A percentile compares a stretch with the other conserved stretches of the same genome.
These are phyloP conservation scores for Hemisphaericaspora lyxosophila DNA, from an alignment of 1,139 yeast species.

Conservation along the genomic window DNA sequence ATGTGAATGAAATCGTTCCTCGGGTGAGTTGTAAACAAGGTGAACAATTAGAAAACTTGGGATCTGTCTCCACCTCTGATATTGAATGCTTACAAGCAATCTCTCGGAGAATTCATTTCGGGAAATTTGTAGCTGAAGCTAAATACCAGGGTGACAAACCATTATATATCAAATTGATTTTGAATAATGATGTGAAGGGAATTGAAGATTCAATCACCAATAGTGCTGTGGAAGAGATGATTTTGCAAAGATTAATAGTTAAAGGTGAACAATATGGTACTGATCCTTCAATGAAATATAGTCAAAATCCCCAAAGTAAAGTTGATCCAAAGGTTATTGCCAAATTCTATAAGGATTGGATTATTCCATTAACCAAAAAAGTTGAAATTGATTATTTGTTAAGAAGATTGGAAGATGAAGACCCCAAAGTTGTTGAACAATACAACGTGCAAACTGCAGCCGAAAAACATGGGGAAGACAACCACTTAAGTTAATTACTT, in stretches of 20 bases:
- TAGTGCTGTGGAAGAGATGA: conserved; percentile 79
- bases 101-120: conserved; percentile 94
- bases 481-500: too few species aligned
- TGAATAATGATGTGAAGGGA: conserved; percentile 64
- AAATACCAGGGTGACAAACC: conserved; percentile 74
- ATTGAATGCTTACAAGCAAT: conserved; percentile 84
- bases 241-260: conserved; percentile 69
- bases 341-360: conserved; percentile 77
- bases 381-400: conserved; percentile 91
- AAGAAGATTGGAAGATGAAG: conserved; percentile 72
- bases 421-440: conserved; percentile 13
- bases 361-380: conserved; percentile 90
- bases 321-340: conserved; percentile 82
- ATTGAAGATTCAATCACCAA: conserved; percentile 84
- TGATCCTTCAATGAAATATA: conserved; percentile 76
- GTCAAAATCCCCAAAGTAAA: conserved; percentile 70
- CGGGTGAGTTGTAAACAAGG: conserved; percentile 65
- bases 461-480: too few species aligned
- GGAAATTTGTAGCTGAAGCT: conserved; percentile 95
- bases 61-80: conserved; percentile 83
- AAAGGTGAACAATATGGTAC: conserved; percentile 87
- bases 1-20: conserved; percentile 73
- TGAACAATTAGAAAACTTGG: conserved; percentile 82
- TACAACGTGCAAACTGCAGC: conserved; percentile 7
- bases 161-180: conserved; percentile 62